Evolutionary conservation across 2,329 filamentous ascomycete species (phyloP), one percentile per base, ranked within the genome.

Genomic region (Trichoderma oligosporum): DNA sequence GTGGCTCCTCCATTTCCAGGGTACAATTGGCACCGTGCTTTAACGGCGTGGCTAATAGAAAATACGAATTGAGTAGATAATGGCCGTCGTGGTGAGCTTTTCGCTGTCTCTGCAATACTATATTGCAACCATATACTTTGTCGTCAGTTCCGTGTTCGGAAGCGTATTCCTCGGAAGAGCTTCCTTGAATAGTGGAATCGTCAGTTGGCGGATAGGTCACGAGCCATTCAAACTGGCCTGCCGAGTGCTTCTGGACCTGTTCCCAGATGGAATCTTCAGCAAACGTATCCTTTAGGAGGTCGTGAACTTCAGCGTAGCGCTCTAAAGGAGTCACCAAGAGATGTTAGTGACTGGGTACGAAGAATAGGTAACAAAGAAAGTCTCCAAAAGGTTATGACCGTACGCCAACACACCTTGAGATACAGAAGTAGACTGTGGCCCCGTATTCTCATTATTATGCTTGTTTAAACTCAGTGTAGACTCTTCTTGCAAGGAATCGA

Each of bases 171-270:
- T 56, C 42, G 14, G 22, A 51, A 2, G 46, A 38, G 35, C 49
- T 38, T 47, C 61, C 58, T 52, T 61, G 53, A 39, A 61, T 63
- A 60, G 60, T 60, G 47, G 62, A 64, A 62, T 60, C 61, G 29
- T 61, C 57, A 64, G 69, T 61, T 57, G 62, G 63, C 44, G 73
- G 69, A 60, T 75, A 70, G 22, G 73, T 73, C 35, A 81, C 65
- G 56, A 81, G 65, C 72, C 75, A 81, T 63, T 81, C 76, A 64
- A 78, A 82, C 67, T 79, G 71, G 73, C 76, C 76, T 70, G 73
- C 71, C 61, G 74, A 67, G 66, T 80, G 77, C 61, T 70, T 74
- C 49, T 69, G 65, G 47, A 77, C 68, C 56, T 76, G 73, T 44
- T 70, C 63, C 59, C 64, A 61, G 59, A 66, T 59, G 60, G 64